Percentiles rank a stretch among this genome's conserved stretches.
phyloP scores from a whole-genome alignment of 495 filamentous ascomycete genomes.

The Clavariopsis aquatica region DNA sequence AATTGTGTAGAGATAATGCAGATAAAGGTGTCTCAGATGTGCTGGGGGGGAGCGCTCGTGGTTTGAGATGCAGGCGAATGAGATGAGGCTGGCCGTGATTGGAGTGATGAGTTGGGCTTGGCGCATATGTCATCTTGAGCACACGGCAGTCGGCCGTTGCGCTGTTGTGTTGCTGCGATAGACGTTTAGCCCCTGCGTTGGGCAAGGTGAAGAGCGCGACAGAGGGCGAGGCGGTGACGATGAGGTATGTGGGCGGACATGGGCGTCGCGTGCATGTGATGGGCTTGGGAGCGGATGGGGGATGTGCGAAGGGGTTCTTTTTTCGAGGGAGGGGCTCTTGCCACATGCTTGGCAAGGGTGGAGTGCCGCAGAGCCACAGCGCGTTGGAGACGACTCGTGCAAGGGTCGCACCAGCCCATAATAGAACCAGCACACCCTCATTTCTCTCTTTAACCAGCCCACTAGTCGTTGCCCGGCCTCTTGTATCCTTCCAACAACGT shows the following conservation, averaged over 20 bases:
- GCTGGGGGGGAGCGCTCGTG: not conserved
- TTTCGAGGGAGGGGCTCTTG: not conserved
- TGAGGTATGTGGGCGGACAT: not conserved
- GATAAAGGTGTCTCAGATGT: not conserved
- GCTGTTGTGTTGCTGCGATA: not conserved
- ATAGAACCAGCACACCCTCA: not conserved
- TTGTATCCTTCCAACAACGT: not conserved
- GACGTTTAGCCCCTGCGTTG: not conserved
- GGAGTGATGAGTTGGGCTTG: slow-evolving; percentile 26
- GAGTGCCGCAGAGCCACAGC: not conserved
- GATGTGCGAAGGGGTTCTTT: not conserved
- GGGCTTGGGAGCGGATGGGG: not conserved
- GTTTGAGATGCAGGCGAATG: not conserved
- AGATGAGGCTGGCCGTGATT: slow-evolving; percentile 9
- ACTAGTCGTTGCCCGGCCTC: not conserved
- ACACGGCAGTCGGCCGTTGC: not conserved
- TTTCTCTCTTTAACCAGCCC: slow-evolving; percentile 5
- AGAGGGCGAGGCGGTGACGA: not conserved
- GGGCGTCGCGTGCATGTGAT: not conserved
- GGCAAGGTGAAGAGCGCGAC: not conserved
- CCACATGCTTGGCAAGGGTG: not conserved
- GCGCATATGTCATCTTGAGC: slow-evolving; percentile 4
- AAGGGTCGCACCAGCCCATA: not conserved
- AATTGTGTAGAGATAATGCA: not conserved
- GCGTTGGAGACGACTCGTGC: not conserved